Conservation (phyloP, 2,329 filamentous ascomycete genomes). For the Aaosphaeria pasadenensis region DNA sequence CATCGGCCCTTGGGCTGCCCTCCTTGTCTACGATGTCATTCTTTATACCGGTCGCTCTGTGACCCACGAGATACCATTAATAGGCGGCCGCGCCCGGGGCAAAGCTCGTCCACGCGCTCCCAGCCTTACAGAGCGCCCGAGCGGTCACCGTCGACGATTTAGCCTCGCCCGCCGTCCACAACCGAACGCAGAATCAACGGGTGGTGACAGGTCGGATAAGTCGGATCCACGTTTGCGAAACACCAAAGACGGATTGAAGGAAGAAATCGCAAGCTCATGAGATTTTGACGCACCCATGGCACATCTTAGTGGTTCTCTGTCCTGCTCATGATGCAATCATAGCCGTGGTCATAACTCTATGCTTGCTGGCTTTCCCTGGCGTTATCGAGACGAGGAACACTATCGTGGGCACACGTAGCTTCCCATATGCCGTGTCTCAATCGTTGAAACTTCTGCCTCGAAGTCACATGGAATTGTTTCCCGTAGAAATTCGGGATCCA, state of each 20-base stretch:
- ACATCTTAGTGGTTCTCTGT: too few relatives aligned
- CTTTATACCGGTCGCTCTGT: conserved; percentile 60
- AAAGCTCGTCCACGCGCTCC: conserved; percentile 60
- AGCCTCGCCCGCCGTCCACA: conserved; percentile 33
- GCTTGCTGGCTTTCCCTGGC: too few relatives aligned
- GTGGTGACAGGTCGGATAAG: conserved; percentile 12
- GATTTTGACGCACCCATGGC: neutral
- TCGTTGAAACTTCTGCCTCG: too few relatives aligned
- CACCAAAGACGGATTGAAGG: conserved; percentile 16
- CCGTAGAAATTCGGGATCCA: too few relatives aligned
- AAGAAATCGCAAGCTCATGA: conserved; percentile 4
- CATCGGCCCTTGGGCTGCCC: conserved; percentile 59
- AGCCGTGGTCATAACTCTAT: too few relatives aligned
- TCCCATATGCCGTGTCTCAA: too few relatives aligned
- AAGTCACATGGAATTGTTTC: too few relatives aligned
- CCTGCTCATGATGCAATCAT: too few relatives aligned
- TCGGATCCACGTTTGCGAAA: conserved; percentile 25
- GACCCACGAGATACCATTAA: conserved; percentile 57
- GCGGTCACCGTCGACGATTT: conserved; percentile 46
- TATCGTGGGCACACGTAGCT: too few relatives aligned
- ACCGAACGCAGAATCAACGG: conserved; percentile 16
- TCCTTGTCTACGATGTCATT: conserved; percentile 62
- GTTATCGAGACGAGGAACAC: too few relatives aligned
- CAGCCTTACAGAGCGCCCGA: conserved; percentile 57
- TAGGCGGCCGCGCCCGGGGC: conserved; percentile 61